Evolutionary conservation across 148 eudicot genomes (phyloP), one percentile per base, ranked within the genome.

Genomic region (Rhododendron ferrugineum): DNA sequence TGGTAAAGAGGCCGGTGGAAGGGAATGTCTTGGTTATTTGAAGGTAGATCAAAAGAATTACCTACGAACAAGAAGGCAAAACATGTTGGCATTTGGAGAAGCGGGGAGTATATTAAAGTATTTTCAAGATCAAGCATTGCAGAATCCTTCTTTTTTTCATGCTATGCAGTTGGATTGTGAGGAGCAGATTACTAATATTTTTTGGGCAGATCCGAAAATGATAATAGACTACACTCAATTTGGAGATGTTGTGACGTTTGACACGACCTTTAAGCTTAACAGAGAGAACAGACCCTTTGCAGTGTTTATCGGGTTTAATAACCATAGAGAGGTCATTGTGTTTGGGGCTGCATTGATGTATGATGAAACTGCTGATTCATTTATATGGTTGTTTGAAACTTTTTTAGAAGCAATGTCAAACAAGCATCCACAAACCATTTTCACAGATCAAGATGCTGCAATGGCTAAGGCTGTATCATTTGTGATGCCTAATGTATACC

Each of bases 351-450:
- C 76, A 26, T 8, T 70, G 13, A 70, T 70, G 37, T 70, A 70
- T 70, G 20, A 70, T 26, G 76, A 70, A 26, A 26, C 40, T 5
- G 3, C 34, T 11, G 14, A 11, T 70, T 70, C 76, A 70, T 9
- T 22, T 37, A 37, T 37, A 37, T 70, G 76, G 34, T 70, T 70
- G 76, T 37, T 80, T 80, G 7, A 80, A 15, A 80, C 64, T 16
- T 32, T 80, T 32, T 80, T 80, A 20, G 42, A 80, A 36, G 82
- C 82, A 44, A 79, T 79, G 34, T 79, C 82, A n/a, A 70, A 70
- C 36, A 30, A 70, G 16, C 7, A 6, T 70, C 75, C 75, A 30
- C 28, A 70, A 30, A 47, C 58, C 4, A 79, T 47, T 44, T 79
- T 79, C 22, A 79, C 34, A 47, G 82, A 79, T 79, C 58, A 79